A percentile compares a stretch with the other conserved stretches of the same genome.
Conservation (phyloP, 2,329 filamentous ascomycete species). For the Diplodia scrobiculata region DNA sequence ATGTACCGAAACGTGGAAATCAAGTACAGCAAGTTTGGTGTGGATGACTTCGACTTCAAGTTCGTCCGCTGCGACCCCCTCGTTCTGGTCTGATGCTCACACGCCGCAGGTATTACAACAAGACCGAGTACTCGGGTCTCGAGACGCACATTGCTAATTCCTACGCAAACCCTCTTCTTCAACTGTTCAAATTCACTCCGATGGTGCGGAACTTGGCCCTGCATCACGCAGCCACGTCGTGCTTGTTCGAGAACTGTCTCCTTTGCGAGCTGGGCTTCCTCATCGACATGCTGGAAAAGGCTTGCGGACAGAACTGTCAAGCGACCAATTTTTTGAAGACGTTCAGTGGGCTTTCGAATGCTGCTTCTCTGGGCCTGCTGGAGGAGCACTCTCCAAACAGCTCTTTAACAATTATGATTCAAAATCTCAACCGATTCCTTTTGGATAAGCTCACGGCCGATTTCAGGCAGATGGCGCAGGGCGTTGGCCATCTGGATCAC, state of each 20-base stretch:
- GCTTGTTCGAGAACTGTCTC: constrained; percentile 78
- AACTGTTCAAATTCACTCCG: constrained; percentile 89
- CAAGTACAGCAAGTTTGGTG: constrained; percentile 97
- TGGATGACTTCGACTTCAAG: constrained; percentile 99
- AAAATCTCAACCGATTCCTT: constrained; percentile 82
- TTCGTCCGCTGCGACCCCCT: constrained; percentile 47
- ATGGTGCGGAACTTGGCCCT: constrained; percentile 84
- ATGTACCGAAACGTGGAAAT: constrained; percentile 96
- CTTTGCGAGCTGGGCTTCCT: constrained; percentile 93
- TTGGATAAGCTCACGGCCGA: constrained; percentile 78
- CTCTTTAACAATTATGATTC: constrained; percentile 77
- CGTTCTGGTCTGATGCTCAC: not conserved
- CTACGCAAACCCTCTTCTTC: constrained; percentile 88
- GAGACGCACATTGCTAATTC: constrained; percentile 97
- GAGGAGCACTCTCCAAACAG: constrained; percentile 78
- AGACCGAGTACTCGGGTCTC: constrained; percentile 84
- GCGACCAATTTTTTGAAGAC: constrained; percentile 93
- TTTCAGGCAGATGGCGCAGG: constrained; percentile 67
- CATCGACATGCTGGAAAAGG: constrained; percentile 98
- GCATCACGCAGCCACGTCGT: constrained; percentile 83
- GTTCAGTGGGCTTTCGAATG: constrained; percentile 79
- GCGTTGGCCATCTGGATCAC: constrained; percentile 65
- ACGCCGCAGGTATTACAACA: constrained; percentile 78
- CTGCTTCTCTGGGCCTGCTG: constrained; percentile 73
- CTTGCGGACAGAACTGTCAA: constrained; percentile 89